phyloP scores from a whole-genome alignment of 768 basidiomycete species.

The Sporobolomyces pararoseus region DNA sequence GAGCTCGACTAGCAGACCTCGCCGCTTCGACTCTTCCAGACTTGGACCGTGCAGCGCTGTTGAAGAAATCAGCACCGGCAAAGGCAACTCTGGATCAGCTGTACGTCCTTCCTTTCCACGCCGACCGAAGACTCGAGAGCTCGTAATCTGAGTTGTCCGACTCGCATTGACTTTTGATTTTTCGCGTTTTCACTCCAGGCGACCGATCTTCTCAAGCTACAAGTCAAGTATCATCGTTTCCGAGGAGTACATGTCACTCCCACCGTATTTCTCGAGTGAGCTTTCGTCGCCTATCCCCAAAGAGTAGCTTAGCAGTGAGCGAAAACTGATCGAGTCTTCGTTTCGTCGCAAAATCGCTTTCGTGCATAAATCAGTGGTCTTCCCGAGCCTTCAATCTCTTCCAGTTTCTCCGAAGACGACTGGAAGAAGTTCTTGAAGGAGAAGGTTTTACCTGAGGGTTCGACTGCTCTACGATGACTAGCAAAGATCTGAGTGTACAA shows the following conservation, averaged over 20 bases:
- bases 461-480: not conserved
- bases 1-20: slow-evolving; percentile 35
- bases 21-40: slow-evolving; percentile 14
- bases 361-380: slow-evolving; percentile 6
- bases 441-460: slow-evolving; percentile 10
- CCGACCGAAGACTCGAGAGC: no score
- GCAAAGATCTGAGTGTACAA: not conserved
- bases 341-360: no score
- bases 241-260: slow-evolving; percentile 38
- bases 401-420: slow-evolving; percentile 22
- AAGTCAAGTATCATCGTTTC: slow-evolving; percentile 29
- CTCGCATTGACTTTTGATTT: no score
- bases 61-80: slow-evolving; percentile 21
- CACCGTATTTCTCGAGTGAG: slow-evolving; percentile 33
- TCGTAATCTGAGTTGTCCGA: no score
- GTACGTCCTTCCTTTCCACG: slow-evolving; percentile 8
- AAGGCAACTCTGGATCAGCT: slow-evolving; percentile 32
- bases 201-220: slow-evolving; percentile 34
- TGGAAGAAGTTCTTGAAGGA: slow-evolving; percentile 37
- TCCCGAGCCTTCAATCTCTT: slow-evolving; percentile 34
- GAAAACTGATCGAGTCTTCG: no score
- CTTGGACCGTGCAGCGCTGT: slow-evolving; percentile 9
- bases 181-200: not conserved
- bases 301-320: no score
- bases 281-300: not conserved